phyloP scores from a whole-genome alignment of 202 grass and related monocot species.

The Digitaria exilis region DNA sequence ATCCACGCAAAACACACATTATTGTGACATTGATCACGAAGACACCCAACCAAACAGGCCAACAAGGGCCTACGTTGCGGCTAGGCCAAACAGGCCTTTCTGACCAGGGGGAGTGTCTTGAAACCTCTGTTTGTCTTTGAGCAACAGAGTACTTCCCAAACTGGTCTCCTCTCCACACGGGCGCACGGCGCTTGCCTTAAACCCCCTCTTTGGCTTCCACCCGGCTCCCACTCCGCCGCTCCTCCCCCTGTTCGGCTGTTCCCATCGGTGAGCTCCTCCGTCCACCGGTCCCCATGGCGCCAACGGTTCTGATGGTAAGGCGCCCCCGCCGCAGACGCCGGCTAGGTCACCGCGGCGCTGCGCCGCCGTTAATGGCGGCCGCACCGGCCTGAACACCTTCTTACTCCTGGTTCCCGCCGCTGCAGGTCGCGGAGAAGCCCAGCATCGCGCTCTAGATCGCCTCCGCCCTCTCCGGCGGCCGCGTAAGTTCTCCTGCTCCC shows the following conservation, averaged over 20 bases:
- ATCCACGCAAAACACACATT: no score
- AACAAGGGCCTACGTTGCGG: no score
- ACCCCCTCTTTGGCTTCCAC: neutral
- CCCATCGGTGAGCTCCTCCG: neutral
- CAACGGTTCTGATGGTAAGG: slow-evolving; percentile 85
- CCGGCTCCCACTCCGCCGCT: no score
- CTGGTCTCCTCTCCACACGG: no score
- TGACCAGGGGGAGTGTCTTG: no score
- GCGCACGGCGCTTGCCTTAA: neutral
- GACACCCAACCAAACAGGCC: no score
- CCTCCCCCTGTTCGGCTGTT: no score
- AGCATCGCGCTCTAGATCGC: slow-evolving; percentile 93
- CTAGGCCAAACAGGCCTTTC: no score
- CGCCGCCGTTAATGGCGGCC: neutral
- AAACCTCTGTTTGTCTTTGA: no score
- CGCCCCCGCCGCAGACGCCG: neutral
- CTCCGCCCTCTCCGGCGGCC: slow-evolving; percentile 71
- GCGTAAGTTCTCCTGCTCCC: slow-evolving; percentile 33
- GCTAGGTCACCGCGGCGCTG: neutral
- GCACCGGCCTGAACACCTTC: slow-evolving; percentile 6
- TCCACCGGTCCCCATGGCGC: slow-evolving; percentile 56
- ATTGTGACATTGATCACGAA: no score
- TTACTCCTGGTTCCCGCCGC: neutral
- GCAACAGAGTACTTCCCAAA: no score
- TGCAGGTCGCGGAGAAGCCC: slow-evolving; percentile 95